phyloP scores from a whole-genome alignment of 352 stramenopile species.

The Phytophthora hybrid region DNA sequence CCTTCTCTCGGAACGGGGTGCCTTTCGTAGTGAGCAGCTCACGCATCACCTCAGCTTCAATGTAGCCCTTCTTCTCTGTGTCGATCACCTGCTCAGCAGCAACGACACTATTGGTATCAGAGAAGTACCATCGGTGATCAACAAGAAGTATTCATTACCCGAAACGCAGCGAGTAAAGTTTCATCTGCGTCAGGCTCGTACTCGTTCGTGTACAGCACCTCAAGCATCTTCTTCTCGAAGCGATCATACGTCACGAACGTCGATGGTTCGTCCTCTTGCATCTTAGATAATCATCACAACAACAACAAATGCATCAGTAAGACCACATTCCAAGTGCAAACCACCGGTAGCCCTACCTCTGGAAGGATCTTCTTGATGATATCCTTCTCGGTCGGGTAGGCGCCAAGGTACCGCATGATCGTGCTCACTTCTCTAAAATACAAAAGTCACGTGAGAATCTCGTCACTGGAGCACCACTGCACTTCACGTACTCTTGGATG shows the following conservation, averaged over 20 bases:
- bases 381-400: slow-evolving; percentile 91
- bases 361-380: slow-evolving; percentile 93
- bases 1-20: slow-evolving; percentile 91
- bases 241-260: slow-evolving; percentile 91
- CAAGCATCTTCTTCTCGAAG: slow-evolving; percentile 95
- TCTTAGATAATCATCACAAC: slow-evolving; percentile 42
- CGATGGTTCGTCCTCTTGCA: slow-evolving; percentile 92
- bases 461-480: not conserved
- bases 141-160: slow-evolving; percentile 26
- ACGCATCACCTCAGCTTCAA: slow-evolving; percentile 90
- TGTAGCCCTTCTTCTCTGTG: slow-evolving; percentile 86
- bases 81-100: slow-evolving; percentile 59
- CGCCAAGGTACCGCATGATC: slow-evolving; percentile 92
- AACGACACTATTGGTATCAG: not conserved
- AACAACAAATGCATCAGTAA: not conserved
- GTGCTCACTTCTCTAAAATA: slow-evolving; percentile 85
- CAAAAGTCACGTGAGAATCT: not conserved
- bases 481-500: slow-evolving; percentile 73
- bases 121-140: not conserved
- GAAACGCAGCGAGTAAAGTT: slow-evolving; percentile 85
- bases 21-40: slow-evolving; percentile 91
- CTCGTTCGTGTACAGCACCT: slow-evolving; percentile 89
- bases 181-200: slow-evolving; percentile 92
- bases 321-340: not conserved
- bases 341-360: slow-evolving; percentile 49